phyloP scores from a whole-genome alignment of 2,329 filamentous ascomycete species.

The Epichloe sp. region DNA sequence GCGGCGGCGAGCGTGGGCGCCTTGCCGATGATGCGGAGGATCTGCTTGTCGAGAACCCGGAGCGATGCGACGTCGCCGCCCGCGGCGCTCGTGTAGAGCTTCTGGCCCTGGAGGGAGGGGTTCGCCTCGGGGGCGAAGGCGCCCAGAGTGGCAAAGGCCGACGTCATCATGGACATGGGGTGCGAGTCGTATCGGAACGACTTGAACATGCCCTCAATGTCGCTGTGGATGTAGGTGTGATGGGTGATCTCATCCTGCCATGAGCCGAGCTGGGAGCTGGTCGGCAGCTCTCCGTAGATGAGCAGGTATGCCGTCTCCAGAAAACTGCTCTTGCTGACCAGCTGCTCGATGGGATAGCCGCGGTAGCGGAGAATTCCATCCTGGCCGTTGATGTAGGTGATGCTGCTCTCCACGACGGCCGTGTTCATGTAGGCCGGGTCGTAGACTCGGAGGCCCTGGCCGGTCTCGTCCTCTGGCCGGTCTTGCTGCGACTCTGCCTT shows the following conservation, averaged over 20 bases:
- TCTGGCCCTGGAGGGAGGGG: constrained; percentile 35
- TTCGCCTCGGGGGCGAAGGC: constrained; percentile 37
- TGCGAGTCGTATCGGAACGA: constrained; percentile 38
- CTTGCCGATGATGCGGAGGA: constrained; percentile 38
- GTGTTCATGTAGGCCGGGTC: constrained; percentile 43
- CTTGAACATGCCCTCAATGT: constrained; percentile 37
- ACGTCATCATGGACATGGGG: constrained; percentile 38
- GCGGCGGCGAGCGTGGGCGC: constrained; percentile 37
- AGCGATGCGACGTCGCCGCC: constrained; percentile 27
- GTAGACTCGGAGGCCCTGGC: constrained; percentile 34
- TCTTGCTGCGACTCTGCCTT: constrained; percentile 22
- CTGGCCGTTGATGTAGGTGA: constrained; percentile 39
- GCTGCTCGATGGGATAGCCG: constrained; percentile 37
- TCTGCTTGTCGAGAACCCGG: constrained; percentile 35
- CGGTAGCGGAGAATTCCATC: constrained; percentile 39
- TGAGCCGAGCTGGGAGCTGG: constrained; percentile 22
- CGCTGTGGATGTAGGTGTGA: constrained; percentile 35
- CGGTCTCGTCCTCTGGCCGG: constrained; percentile 31
- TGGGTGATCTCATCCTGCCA: constrained; percentile 38
- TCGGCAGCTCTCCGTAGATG: constrained; percentile 37
- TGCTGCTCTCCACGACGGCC: constrained; percentile 33
- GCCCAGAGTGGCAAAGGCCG: constrained; percentile 34
- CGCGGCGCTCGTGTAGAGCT: constrained; percentile 34
- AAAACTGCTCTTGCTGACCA: constrained; percentile 35
- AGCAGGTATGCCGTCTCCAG: constrained; percentile 37